Base-by-base conservation (phyloP, 495 filamentous ascomycete genomes). In the Glutinoglossum americanum region DNA sequence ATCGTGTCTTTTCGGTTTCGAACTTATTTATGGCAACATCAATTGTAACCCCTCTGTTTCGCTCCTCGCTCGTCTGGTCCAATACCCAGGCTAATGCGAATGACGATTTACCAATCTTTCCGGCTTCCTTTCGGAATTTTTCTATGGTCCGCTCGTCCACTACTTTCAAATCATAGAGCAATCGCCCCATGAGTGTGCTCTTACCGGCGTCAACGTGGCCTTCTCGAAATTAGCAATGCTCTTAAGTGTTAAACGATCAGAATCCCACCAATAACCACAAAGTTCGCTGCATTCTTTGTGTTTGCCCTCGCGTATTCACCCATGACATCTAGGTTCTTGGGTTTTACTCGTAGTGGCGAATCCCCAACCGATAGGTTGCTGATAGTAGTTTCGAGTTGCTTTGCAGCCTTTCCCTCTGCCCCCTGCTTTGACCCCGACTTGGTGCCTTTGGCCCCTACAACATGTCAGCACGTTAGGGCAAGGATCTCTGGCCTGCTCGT, bases 151-250 rank as follows among this genome's bases (percentile, higher is more conserved):
- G 74, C 63, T 92, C 80, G 60, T 94, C 83, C 6, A 97, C 80
- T 0, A 89, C 87, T 28, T 85, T 82, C 39, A 93, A 76, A 64
- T 97, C 93, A 32, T 86, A 83, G 19, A 98, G 74, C n/a, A 98
- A 70, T 17, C 92, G 80, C 10, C 92, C 92, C 93, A 97, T 97
- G 19, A 98, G 73, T 17, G 92, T 98, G 69, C 88, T 94, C 70
- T 98, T 98, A 30, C 92, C 92, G 47, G 90, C 88, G 69, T 98
- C 92, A 49, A 98, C 92, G 69, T 98, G 92, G 37, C 92, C 88
- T 89, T 63, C 35, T 10, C 21, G 57, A 54, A 51, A 30, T 35
- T 37, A 48, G 10, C 35, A 51, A 49, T 25, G 51, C 25, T 15
- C n/a, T 27, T 13, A 30, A 35, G 2, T 11, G 17, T 10, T 3